phyloP scores from a whole-genome alignment of 2,329 filamentous ascomycete genomes.

The Hansfordia pulvinata region DNA sequence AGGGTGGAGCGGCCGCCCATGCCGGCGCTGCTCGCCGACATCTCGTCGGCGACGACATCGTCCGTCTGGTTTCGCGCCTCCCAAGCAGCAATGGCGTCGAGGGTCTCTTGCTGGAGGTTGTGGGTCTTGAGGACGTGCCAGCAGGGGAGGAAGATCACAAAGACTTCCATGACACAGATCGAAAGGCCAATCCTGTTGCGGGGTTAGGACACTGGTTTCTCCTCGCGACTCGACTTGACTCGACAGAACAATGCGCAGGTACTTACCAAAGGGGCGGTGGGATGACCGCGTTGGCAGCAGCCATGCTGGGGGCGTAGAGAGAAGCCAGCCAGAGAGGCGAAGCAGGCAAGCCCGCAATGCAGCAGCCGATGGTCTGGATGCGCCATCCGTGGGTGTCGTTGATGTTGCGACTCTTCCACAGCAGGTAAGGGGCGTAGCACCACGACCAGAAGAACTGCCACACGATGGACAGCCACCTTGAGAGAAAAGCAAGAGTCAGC shows the following conservation, averaged over 20 bases:
- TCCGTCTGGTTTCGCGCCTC: constrained; percentile 23
- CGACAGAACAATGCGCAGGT: neutral
- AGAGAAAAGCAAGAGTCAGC: neutral
- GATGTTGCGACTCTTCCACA: constrained; percentile 47
- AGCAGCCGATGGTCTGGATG: constrained; percentile 43
- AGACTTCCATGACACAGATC: constrained; percentile 48
- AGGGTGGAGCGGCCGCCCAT: constrained; percentile 3
- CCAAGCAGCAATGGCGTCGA: constrained; percentile 34
- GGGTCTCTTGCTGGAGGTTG: constrained; percentile 29
- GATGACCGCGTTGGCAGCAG: constrained; percentile 36
- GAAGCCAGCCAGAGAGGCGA: constrained; percentile 56
- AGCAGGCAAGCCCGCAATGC: constrained; percentile 40
- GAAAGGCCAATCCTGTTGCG: constrained; percentile 37
- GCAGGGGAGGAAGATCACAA: constrained; percentile 49
- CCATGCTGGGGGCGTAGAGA: constrained; percentile 36
- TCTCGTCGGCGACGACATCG: constrained; percentile 18
- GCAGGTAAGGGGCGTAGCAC: constrained; percentile 44
- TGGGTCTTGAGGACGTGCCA: constrained; percentile 36
- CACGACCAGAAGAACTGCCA: constrained; percentile 55
- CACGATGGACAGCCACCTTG: constrained; percentile 45
- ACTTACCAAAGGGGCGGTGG: constrained; percentile 49
- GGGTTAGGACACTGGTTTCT: constrained; percentile 1
- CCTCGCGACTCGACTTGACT: constrained; percentile 11
- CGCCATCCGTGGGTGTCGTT: constrained; percentile 55
- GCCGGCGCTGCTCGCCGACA: constrained; percentile 11